A percentile compares a stretch with the other conserved stretches of the same genome.
Evolutionary conservation across 2,329 filamentous ascomycete species (phyloP).

Genomic region (Elsinoe batatas): DNA sequence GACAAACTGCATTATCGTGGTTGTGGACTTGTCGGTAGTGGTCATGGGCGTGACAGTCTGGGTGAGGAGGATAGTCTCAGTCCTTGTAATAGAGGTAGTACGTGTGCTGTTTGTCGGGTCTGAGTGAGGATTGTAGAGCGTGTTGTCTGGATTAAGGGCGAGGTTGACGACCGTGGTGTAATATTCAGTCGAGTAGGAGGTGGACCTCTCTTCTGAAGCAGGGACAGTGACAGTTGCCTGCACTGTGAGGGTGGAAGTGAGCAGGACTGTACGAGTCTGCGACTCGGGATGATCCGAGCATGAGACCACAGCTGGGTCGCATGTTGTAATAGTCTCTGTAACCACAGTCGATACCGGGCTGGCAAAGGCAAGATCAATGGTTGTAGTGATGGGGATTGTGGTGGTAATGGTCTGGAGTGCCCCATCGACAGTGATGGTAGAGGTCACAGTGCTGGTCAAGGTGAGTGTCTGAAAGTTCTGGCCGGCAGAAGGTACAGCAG

Average conservation of each 20-base stretch:
- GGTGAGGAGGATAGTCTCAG: not conserved
- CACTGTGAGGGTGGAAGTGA: constrained; percentile 2
- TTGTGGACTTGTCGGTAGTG: constrained; percentile 5
- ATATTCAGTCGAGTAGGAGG: not conserved
- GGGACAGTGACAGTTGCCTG: constrained; percentile 4
- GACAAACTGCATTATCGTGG: constrained; percentile 7
- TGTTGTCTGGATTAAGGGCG: constrained; percentile 8
- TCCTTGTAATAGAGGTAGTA: not conserved
- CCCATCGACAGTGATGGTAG: not conserved
- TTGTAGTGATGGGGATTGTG: not conserved
- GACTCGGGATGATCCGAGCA: not conserved
- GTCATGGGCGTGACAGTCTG: constrained; percentile 9
- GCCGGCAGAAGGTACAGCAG: not conserved
- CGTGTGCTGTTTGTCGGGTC: not conserved
- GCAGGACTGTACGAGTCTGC: not conserved
- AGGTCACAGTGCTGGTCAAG: not conserved
- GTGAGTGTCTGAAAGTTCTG: constrained; percentile 3
- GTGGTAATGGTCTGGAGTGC: not conserved
- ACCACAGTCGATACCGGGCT: not conserved
- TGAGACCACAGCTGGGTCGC: not conserved
- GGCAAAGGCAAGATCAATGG: not conserved
- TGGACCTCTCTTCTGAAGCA: not conserved
- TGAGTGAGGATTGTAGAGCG: constrained; percentile 10
- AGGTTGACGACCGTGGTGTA: constrained; percentile 9
- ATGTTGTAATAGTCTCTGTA: not conserved